phyloP scores from a whole-genome alignment of 768 basidiomycete species.

The Xanthoconium purpureum region DNA sequence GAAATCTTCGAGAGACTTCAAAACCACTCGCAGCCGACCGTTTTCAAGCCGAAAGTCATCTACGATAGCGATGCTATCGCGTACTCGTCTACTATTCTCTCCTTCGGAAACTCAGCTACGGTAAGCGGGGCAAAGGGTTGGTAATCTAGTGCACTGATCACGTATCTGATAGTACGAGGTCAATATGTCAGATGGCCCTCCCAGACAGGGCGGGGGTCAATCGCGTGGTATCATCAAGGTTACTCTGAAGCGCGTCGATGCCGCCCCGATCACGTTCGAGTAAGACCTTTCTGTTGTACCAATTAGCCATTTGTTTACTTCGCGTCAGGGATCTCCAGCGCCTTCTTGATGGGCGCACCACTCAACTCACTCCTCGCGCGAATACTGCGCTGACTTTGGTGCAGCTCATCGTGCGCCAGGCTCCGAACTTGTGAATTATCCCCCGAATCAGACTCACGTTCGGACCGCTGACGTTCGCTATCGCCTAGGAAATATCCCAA shows the following conservation, averaged over 20 bases:
- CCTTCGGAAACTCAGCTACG: constrained; percentile 30
- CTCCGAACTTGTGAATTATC: constrained; percentile 40
- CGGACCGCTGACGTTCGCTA: not conserved
- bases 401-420: constrained; percentile 49
- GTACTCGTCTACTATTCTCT: constrained; percentile 35
- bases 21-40: constrained; percentile 27
- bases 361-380: constrained; percentile 27
- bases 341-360: constrained; percentile 25
- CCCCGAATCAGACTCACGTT: not conserved
- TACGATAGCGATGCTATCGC: constrained; percentile 47
- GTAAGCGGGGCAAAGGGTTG: constrained; percentile 19
- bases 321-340: constrained; percentile 21
- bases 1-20: constrained; percentile 38
- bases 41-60: constrained; percentile 43
- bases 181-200: constrained; percentile 28
- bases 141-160: not conserved
- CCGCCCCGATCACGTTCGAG: constrained; percentile 37
- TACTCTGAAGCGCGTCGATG: constrained; percentile 37
- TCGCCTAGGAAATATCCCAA: constrained; percentile 40
- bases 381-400: constrained; percentile 43
- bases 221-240: constrained; percentile 32
- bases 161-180: constrained; percentile 34
- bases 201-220: constrained; percentile 8
- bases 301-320: not conserved
- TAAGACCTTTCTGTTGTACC: constrained; percentile 10